These are phyloP conservation scores for Ustilago bromivora DNA, from an alignment of 1,284 basidiomycete species.

Conservation along the genomic window DNA sequence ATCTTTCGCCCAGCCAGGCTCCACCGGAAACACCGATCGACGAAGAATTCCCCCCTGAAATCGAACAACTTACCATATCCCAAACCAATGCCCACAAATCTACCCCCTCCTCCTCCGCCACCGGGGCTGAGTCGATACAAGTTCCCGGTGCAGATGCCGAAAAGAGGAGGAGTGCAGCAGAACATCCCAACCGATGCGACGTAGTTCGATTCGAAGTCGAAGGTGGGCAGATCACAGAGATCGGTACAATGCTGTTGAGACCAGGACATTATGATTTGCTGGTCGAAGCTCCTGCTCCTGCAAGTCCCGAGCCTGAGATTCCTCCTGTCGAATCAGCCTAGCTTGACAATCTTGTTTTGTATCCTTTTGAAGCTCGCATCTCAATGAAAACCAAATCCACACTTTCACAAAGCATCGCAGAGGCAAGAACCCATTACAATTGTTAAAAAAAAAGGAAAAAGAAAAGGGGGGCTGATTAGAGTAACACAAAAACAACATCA, in stretches of 20 bases:
- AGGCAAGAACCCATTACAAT: no score
- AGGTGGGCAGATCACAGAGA: slow-evolving; percentile 57
- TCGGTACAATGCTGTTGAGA: slow-evolving; percentile 52
- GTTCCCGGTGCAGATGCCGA: slow-evolving; percentile 40
- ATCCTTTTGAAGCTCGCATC: no score
- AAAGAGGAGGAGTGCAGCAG: slow-evolving; percentile 14
- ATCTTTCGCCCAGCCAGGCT: slow-evolving; percentile 53
- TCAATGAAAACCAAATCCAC: no score
- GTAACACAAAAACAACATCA: no score
- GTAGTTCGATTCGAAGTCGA: slow-evolving; percentile 61
- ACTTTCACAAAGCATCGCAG: no score
- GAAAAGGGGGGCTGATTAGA: no score
- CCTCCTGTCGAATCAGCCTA: slow-evolving; percentile 31
- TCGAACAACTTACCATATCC: slow-evolving; percentile 18
- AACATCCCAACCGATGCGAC: slow-evolving; percentile 53
- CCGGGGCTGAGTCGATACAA: slow-evolving; percentile 22
- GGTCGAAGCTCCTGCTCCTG: slow-evolving; percentile 50
- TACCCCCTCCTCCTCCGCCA: not conserved
- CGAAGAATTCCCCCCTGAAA: slow-evolving; percentile 30
- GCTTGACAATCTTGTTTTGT: not conserved
- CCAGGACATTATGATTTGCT: slow-evolving; percentile 62
- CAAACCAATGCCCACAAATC: not conserved
- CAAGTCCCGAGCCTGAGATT: slow-evolving; percentile 53
- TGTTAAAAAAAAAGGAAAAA: no score
- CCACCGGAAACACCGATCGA: slow-evolving; percentile 49